Conservation (phyloP, 2,329 filamentous ascomycete species). For the Clarireedia homoeocarpa region DNA sequence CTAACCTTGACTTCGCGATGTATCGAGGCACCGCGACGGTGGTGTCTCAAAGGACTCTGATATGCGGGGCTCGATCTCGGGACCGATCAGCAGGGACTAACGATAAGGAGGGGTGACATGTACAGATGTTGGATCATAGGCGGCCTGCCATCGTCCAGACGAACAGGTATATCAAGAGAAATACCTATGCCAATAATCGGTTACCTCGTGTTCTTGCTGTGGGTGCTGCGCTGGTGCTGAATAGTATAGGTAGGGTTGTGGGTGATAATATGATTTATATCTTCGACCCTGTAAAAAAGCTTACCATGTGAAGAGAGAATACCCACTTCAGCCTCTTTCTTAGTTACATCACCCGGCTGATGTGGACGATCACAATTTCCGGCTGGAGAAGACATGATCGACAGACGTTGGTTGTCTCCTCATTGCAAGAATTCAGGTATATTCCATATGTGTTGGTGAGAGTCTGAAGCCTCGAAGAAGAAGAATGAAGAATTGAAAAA, state of each 20-base stretch:
- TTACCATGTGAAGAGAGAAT: slow-evolving; percentile 41
- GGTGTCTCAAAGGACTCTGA: slow-evolving; percentile 57
- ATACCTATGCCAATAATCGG: slow-evolving; percentile 16
- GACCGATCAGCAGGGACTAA: slow-evolving; percentile 11
- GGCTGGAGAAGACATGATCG: slow-evolving; percentile 17
- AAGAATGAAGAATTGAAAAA: not conserved
- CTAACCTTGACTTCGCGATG: slow-evolving; percentile 49
- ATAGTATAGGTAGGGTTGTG: slow-evolving; percentile 1
- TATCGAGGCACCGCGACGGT: slow-evolving; percentile 51
- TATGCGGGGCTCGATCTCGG: slow-evolving; percentile 39
- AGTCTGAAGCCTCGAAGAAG: not conserved
- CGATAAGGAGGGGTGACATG: not conserved
- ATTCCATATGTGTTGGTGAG: not conserved
- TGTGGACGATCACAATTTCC: slow-evolving; percentile 12
- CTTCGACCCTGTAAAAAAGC: not conserved
- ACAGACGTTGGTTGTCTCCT: not conserved
- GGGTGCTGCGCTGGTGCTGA: no score
- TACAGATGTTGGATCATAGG: slow-evolving; percentile 28
- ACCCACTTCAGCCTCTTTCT: slow-evolving; percentile 28
- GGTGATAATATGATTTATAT: no score
- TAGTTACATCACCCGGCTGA: slow-evolving; percentile 20
- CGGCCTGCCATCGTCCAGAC: slow-evolving; percentile 32
- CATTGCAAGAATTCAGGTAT: slow-evolving; percentile 6
- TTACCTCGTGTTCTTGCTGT: not conserved
- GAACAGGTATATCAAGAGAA: slow-evolving; percentile 37